Conservation (phyloP, 169 alveolate genomes). For the Fabrea salina region DNA sequence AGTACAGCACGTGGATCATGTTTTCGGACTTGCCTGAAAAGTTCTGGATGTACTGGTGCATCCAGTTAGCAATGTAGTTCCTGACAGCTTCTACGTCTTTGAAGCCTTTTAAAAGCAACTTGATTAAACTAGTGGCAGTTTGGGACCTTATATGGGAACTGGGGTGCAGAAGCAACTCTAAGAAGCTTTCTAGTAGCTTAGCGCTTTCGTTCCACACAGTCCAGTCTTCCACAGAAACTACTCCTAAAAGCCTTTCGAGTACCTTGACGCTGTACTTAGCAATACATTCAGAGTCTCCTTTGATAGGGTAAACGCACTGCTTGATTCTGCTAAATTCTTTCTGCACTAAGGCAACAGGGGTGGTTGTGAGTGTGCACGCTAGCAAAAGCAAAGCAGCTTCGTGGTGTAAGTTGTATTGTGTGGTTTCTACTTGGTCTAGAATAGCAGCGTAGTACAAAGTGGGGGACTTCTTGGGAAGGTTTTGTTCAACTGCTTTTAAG, state of each 20-base stretch:
- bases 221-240: constrained; percentile 17
- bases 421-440: neutral
- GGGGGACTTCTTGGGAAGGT: neutral
- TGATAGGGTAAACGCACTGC: neutral
- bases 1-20: neutral
- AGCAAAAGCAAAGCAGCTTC: constrained; percentile 9
- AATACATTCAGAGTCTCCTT: neutral
- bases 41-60: neutral
- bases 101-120: constrained; percentile 1
- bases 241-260: constrained; percentile 5
- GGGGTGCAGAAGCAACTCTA: neutral
- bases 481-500: constrained; percentile 10
- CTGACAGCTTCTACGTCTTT: neutral
- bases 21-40: neutral
- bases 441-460: constrained; percentile 16
- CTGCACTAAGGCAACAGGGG: constrained; percentile 1
- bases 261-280: constrained; percentile 17
- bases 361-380: neutral
- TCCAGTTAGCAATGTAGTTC: neutral
- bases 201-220: neutral
- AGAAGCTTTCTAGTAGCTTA: neutral
- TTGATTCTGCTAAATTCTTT: neutral
- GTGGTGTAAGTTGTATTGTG: neutral
- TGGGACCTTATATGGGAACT: neutral
- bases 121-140: neutral